These are phyloP conservation scores for Paramecium octaurelia DNA, from an alignment of 73 alveolate genomes.

Conservation along the genomic window DNA sequence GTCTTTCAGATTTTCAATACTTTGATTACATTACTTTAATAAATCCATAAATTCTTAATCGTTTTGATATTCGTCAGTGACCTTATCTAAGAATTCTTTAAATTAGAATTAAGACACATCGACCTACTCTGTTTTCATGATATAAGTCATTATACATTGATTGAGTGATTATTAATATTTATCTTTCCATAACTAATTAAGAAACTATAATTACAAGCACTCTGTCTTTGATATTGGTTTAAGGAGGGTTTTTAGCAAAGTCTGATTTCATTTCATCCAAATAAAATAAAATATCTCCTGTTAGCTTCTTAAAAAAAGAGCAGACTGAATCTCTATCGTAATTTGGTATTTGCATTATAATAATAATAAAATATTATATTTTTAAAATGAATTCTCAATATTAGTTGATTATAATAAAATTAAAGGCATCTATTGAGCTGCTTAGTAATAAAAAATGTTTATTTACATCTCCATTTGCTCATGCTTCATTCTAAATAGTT, in stretches of 20 bases:
- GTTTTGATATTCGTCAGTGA: conserved; percentile 24
- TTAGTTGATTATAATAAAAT: background rate
- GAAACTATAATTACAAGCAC: background rate
- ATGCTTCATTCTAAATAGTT: no score
- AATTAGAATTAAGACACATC: background rate
- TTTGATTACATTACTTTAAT: conserved; percentile 8
- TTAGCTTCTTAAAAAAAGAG: background rate
- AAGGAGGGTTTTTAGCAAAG: background rate
- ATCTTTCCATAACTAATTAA: conserved; percentile 40
- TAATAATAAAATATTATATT: background rate
- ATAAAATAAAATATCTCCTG: background rate
- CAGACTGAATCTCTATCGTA: background rate
- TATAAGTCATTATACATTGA: background rate
- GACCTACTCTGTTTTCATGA: background rate
- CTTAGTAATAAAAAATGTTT: background rate
- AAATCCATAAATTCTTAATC: conserved; percentile 45
- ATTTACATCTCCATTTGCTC: no score
- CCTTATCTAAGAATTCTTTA: conserved; percentile 41
- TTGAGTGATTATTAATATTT: conserved; percentile 21
- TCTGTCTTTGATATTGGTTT: conserved; percentile 40
- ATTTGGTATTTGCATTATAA: background rate
- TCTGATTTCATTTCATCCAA: conserved; percentile 42
- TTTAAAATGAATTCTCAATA: background rate
- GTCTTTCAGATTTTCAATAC: conserved; percentile 9
- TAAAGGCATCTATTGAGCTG: background rate